Percentiles rank a stretch among this genome's conserved stretches.
These are phyloP conservation scores for Fusarium brachygibbosum DNA, from an alignment of 2,329 filamentous ascomycete genomes.

Conservation along the genomic window DNA sequence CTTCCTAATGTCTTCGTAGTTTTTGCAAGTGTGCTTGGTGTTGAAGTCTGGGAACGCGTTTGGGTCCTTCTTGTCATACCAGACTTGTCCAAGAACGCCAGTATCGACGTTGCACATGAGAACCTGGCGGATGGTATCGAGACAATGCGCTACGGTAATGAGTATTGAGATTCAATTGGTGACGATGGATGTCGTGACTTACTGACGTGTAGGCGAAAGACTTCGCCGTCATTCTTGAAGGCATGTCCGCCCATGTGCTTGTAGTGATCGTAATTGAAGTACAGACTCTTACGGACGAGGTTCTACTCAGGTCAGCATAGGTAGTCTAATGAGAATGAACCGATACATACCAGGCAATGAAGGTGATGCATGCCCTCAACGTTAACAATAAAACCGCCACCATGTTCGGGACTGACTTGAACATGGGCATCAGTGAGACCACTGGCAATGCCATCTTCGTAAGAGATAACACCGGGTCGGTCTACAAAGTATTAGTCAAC, in stretches of 20 bases:
- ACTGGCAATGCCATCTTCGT: constrained; percentile 62
- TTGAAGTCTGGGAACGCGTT: constrained; percentile 73
- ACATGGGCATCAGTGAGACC: constrained; percentile 69
- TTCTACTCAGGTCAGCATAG: constrained; percentile 57
- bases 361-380: constrained; percentile 69
- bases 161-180: background rate
- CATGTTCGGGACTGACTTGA: constrained; percentile 66
- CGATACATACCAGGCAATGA: constrained; percentile 65
- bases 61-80: constrained; percentile 62
- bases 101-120: constrained; percentile 74
- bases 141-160: constrained; percentile 60
- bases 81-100: constrained; percentile 72
- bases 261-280: constrained; percentile 73
- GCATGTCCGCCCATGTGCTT: constrained; percentile 62
- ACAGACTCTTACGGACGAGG: constrained; percentile 68
- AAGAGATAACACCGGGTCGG: constrained; percentile 62
- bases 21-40: constrained; percentile 70
- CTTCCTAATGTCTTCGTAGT: constrained; percentile 65
- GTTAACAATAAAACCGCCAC: constrained; percentile 70
- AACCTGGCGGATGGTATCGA: constrained; percentile 72
- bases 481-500: constrained; percentile 51
- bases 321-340: fast-evolving
- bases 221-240: constrained; percentile 68
- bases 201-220: constrained; percentile 70
- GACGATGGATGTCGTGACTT: constrained; percentile 43